Percentiles rank a stretch among this genome's conserved stretches.
These are phyloP conservation scores for Diaporthe citriasiana DNA, from an alignment of 2,329 filamentous ascomycete species.

Conservation along the genomic window DNA sequence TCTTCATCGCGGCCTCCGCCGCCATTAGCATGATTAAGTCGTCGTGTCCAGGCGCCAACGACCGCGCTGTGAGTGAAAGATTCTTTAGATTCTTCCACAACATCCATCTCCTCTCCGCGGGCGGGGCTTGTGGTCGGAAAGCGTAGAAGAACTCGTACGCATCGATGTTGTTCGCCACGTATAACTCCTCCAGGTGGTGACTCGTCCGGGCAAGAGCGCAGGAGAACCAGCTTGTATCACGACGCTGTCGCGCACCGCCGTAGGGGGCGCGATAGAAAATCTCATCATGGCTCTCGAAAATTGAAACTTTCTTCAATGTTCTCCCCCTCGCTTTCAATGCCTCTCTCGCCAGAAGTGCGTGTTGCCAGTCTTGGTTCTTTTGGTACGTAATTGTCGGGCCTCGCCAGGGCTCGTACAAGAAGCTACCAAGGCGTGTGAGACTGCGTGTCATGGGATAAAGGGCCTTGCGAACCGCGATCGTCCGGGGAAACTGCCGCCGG, in stretches of 20 bases:
- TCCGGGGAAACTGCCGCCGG: background rate
- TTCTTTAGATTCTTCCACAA: conserved; percentile 6
- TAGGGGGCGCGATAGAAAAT: background rate
- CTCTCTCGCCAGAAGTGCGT: background rate
- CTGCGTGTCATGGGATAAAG: background rate
- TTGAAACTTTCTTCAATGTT: background rate
- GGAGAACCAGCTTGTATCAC: background rate
- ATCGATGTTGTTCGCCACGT: background rate
- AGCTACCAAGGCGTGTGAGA: background rate
- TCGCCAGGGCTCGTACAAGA: conserved; percentile 5
- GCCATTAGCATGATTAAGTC: background rate
- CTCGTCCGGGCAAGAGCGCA: background rate
- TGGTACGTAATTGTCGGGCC: background rate
- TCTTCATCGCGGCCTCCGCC: background rate
- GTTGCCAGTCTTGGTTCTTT: background rate
- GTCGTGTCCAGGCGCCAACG: background rate
- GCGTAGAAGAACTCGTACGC: conserved; percentile 17
- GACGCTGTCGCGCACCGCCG: too few species aligned
- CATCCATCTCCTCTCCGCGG: background rate
- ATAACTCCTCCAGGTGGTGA: conserved; percentile 13
- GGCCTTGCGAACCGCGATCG: background rate
- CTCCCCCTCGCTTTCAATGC: background rate
- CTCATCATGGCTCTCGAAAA: conserved; percentile 9
- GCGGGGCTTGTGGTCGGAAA: background rate
- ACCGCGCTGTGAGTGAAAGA: background rate